Conservation (phyloP, 139 green algal species). For the Nannochloris sp. region DNA sequence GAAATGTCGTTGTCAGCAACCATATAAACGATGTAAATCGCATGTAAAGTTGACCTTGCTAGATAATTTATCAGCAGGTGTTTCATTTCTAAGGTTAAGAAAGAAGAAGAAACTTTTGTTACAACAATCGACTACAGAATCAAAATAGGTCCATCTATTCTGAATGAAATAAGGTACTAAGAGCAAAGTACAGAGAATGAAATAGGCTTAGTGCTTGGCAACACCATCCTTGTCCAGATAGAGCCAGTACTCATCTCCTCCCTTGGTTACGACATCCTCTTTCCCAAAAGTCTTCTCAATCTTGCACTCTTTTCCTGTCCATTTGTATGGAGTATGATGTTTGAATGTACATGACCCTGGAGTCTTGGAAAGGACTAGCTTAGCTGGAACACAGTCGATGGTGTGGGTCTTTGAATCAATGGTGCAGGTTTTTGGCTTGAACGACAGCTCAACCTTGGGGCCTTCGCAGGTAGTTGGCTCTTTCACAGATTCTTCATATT, state of each 20-base stretch:
- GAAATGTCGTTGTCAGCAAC: neutral
- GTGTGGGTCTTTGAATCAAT: conserved; percentile 12
- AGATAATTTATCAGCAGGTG: too few species aligned
- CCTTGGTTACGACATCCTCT: neutral
- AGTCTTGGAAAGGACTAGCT: conserved; percentile 23
- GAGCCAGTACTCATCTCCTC: conserved; percentile 11
- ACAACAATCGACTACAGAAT: too few species aligned
- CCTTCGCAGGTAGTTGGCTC: conserved; percentile 19
- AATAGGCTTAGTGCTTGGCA: neutral
- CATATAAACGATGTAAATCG: too few species aligned
- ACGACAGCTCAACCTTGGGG: conserved; percentile 11
- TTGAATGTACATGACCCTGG: conserved; percentile 28
- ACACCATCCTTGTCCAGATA: neutral
- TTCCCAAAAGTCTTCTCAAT: conserved; percentile 9
- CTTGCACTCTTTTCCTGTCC: conserved; percentile 29
- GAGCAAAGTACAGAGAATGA: neutral
- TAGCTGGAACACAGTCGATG: conserved; percentile 23
- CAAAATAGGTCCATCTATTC: too few species aligned
- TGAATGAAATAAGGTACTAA: too few species aligned
- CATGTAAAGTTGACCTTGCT: too few species aligned
- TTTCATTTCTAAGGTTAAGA: too few species aligned
- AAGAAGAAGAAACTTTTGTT: too few species aligned
- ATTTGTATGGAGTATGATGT: conserved; percentile 7
- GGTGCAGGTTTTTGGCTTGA: conserved; percentile 20
- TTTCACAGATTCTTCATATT: neutral